Percentiles rank a stretch among this genome's conserved stretches.
phyloP scores from a whole-genome alignment of 2,329 filamentous ascomycete species.

The Ploettnerulaceae sp. region DNA sequence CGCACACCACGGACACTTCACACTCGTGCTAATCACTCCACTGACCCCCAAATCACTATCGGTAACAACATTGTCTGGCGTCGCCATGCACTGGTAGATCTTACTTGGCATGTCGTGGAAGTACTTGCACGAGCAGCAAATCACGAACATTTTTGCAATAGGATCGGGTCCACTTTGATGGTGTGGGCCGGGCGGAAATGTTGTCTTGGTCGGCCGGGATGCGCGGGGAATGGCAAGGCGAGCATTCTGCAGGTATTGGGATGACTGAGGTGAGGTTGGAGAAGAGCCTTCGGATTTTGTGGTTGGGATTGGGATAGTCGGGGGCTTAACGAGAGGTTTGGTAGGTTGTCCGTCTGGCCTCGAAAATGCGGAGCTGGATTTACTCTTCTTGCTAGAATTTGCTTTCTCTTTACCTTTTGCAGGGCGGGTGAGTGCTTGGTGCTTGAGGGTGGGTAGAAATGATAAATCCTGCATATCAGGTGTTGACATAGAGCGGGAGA shows the following conservation, averaged over 20 bases:
- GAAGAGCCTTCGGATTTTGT: constrained; percentile 20
- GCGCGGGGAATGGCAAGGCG: constrained; percentile 20
- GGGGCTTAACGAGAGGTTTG: constrained; percentile 11
- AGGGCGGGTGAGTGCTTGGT: constrained; percentile 36
- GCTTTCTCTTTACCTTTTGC: constrained; percentile 26
- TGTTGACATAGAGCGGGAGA: constrained; percentile 22
- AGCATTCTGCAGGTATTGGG: constrained; percentile 26
- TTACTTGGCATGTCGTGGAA: constrained; percentile 62
- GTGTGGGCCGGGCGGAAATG: constrained; percentile 5
- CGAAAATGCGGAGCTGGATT: background rate
- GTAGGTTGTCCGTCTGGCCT: background rate
- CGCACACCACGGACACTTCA: constrained; percentile 67
- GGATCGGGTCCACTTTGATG: constrained; percentile 18
- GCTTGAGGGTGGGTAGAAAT: constrained; percentile 38
- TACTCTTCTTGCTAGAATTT: background rate
- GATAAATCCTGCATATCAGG: constrained; percentile 29
- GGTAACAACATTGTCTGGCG: constrained; percentile 50
- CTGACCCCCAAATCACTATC: constrained; percentile 48
- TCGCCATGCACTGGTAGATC: constrained; percentile 60
- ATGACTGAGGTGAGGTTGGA: constrained; percentile 14
- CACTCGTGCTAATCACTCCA: constrained; percentile 54
- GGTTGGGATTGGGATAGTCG: constrained; percentile 11
- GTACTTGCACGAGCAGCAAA: constrained; percentile 60
- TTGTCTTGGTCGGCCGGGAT: constrained; percentile 7
- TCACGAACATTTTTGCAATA: constrained; percentile 58